These are phyloP conservation scores for Agrostemma githago DNA, from an alignment of 148 eudicot genomes.

Conservation along the genomic window DNA sequence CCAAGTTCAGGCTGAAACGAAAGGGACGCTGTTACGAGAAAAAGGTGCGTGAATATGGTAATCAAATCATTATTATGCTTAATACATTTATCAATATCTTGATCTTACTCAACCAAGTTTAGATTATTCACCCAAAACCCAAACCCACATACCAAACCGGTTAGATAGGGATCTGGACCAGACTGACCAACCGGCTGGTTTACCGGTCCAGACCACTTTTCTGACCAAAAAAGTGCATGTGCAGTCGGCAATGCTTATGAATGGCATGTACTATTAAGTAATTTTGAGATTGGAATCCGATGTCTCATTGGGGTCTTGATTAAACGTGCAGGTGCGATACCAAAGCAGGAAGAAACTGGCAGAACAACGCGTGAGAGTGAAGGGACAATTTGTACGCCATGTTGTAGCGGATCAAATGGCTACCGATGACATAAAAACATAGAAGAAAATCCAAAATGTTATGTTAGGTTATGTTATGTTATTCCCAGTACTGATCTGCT, in stretches of 20 bases:
- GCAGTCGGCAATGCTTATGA: not conserved
- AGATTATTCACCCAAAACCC: too few relatives aligned
- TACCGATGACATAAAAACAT: not conserved
- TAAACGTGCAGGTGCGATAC: slow-evolving; percentile 44
- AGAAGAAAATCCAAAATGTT: too few relatives aligned
- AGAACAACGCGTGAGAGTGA: slow-evolving; percentile 55
- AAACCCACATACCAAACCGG: too few relatives aligned
- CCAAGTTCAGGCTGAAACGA: slow-evolving; percentile 42
- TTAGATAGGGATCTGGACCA: too few relatives aligned
- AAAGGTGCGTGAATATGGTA: slow-evolving; percentile 30
- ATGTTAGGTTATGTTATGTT: not conserved
- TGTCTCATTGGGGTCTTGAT: not conserved
- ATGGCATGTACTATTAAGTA: not conserved
- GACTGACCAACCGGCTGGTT: too few relatives aligned
- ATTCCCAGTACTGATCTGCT: not conserved
- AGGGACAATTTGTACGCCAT: slow-evolving; percentile 66
- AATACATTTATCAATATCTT: not conserved
- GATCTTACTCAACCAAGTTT: too few relatives aligned
- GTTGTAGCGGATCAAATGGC: slow-evolving; percentile 19
- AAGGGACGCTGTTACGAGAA: slow-evolving; percentile 48
- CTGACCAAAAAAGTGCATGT: not conserved
- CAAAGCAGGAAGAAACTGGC: slow-evolving; percentile 61
- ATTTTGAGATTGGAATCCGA: slow-evolving; percentile 4
- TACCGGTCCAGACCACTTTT: not conserved
- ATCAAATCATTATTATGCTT: too few relatives aligned